Evolutionary conservation across 2,329 filamentous ascomycete genomes (phyloP), one percentile per base, ranked within the genome.

Genomic region (Pseudogymnoascus sp.): DNA sequence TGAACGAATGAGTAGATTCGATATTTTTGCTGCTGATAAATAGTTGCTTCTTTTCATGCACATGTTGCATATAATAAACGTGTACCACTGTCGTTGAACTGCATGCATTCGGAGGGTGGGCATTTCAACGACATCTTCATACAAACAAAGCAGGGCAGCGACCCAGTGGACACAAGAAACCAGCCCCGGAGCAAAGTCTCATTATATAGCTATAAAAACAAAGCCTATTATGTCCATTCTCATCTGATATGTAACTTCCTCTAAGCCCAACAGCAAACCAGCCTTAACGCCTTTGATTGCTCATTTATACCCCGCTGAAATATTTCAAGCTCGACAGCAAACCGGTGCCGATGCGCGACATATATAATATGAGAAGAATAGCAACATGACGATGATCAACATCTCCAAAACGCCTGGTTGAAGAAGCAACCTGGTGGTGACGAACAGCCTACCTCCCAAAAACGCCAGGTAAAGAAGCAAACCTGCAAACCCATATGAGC

Each of bases 201-300:
- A 23, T 37, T 35, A 1, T 60, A 21, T 49, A 16, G 33, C n/a
- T 33, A 21, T 3, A n/a, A 39, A n/a, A 60, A 23, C 12, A 45
- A 38, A n/a, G 35, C 35, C 58, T 19, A 19, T 19, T 49, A 60
- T 10, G 7, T 41, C 21, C 6, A 5, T 19, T 1, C 16, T 16
- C 16, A 41, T 41, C 5, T 21, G 38, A 11, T 21, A 7, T 90
- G 0, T 89, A 85, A 0, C 6, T 6, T 1, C 6, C 6, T 8
- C 26, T 29, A 19, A 29, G 26, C 26, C 88, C 88, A 0, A 88
- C 67, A 63, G 83, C 90, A 64, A 87, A 37, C 33, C 12, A 37
- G 33, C 33, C 12, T 5, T 5, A 14, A 37, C 4, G 4, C 14
- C 33, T 29, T 29, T 4, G 2, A 16, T 38, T 38, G 37, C 37